Base-by-base conservation (phyloP, 805 yeast genomes). In the Candida gorgasii region DNA sequence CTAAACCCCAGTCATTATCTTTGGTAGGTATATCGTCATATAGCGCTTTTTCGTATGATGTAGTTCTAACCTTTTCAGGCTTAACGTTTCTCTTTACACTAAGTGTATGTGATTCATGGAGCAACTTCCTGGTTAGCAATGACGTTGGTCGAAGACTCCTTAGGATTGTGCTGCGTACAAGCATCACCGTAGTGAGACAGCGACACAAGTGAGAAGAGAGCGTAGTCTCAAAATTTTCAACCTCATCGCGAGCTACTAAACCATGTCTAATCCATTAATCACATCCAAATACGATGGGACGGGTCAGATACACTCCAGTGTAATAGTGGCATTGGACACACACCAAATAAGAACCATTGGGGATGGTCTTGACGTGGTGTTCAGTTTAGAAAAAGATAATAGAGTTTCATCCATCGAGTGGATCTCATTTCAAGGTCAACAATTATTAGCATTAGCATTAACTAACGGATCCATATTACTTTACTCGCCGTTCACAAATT, bases 331-430 rank as follows among this genome's bases (percentile, higher is more conserved):
- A 1, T 73, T 88, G 45, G 92, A 86, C 59, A 70, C 81, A 4
- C 92, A 85, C 54, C 79, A 80, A 49, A 65, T 88, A 28, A 72
- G 82, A 43, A 86, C 85, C 2, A 83, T 81, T 54, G 72, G 65
- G 19, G 58, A 72, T 12, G 51, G 67, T 24, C 56, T 78, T 22
- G 72, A 74, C 49, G 62, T 72, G 27, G 79, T 78, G 15, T 75
- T 76, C 52, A 68, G 72, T 11, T 64, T 84, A 18, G 83, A 76
- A 31, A 78, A 77, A 55, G 73, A 76, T 22, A 61, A 69, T 28
- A 67, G 69, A 51, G 66, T 78, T 27, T 71, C 78, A n/a, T 64
- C 67, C 24, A 43, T 85, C 39, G 53, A 67, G 5, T 84, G 90
- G 90, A 63, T 79, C 3, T 56, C 60, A 8, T 38, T 46, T 17